These are phyloP conservation scores for Pezicula neosporulosa DNA, from an alignment of 2,329 filamentous ascomycete species.

Conservation along the genomic window DNA sequence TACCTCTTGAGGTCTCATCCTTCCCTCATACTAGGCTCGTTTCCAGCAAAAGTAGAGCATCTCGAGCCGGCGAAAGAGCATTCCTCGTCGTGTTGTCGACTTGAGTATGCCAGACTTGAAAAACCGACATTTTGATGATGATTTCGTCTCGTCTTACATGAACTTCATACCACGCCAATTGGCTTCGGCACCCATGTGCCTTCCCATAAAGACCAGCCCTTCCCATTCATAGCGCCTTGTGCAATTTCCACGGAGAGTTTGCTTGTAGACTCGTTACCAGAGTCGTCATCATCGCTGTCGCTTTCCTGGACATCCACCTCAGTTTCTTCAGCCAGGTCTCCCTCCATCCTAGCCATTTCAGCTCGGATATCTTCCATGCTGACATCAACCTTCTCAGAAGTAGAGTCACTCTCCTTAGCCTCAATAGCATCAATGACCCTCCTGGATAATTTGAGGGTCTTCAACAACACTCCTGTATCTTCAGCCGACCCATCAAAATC, in stretches of 20 bases:
- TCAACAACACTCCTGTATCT: conserved; percentile 15
- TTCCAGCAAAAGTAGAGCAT: too few relatives aligned
- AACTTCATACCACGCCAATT: conserved; percentile 8
- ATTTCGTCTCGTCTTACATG: too few relatives aligned
- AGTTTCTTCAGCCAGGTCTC: conserved; percentile 6
- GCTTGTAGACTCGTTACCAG: not conserved
- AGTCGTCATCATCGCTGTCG: conserved; percentile 8
- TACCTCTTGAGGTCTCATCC: too few relatives aligned
- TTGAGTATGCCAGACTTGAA: too few relatives aligned
- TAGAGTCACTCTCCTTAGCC: conserved; percentile 8
- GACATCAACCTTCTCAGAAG: not conserved
- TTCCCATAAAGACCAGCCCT: conserved; percentile 8
- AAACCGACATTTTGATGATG: too few relatives aligned
- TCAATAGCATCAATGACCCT: conserved; percentile 32
- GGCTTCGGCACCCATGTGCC: conserved; percentile 17
- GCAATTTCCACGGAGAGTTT: too few relatives aligned
- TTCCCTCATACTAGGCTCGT: too few relatives aligned
- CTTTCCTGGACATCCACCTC: not conserved
- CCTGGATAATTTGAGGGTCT: conserved; percentile 36
- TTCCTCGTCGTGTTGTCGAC: too few relatives aligned
- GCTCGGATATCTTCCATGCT: conserved; percentile 14
- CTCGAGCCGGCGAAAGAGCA: too few relatives aligned
- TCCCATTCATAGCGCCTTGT: not conserved
- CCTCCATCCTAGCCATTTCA: conserved; percentile 18
- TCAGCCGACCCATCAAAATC: conserved; percentile 13